Evolutionary conservation across 148 eudicot species (phyloP).

Genomic region (Camellia granthamiana): DNA sequence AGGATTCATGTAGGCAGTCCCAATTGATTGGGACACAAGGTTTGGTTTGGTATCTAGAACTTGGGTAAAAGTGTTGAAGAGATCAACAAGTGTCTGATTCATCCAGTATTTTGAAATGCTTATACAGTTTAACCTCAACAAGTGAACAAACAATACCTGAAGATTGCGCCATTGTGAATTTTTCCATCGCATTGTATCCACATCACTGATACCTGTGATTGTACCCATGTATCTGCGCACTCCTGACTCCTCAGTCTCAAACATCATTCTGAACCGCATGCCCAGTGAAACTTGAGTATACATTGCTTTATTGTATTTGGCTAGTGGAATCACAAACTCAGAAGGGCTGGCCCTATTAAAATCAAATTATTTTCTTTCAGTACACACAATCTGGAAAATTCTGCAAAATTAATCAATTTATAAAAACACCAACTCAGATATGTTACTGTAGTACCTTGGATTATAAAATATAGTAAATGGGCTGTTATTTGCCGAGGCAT

Average conservation of each 20-base stretch:
- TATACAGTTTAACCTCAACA: background rate
- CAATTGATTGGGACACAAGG: no score
- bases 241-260: conserved; percentile 96
- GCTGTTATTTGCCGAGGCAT: conserved; percentile 93
- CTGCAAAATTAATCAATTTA: background rate
- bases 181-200: conserved; percentile 87
- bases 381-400: background rate
- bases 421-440: background rate
- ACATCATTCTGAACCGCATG: conserved; percentile 98
- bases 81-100: background rate
- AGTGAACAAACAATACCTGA: conserved; percentile 47
- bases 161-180: conserved; percentile 94
- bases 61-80: background rate
- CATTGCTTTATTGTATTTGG: conserved; percentile 96
- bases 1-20: no score
- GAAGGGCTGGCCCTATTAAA: conserved; percentile 80
- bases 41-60: background rate
- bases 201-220: conserved; percentile 74
- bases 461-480: conserved; percentile 93
- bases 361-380: background rate
- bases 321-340: conserved; percentile 93
- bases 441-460: conserved; percentile 58
- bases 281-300: conserved; percentile 91
- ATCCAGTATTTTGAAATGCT: background rate
- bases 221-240: conserved; percentile 97